Percentiles rank a stretch among this genome's conserved stretches.
These are phyloP conservation scores for Cryphonectria naterciae DNA, from an alignment of 2,329 filamentous ascomycete genomes.

Conservation along the genomic window DNA sequence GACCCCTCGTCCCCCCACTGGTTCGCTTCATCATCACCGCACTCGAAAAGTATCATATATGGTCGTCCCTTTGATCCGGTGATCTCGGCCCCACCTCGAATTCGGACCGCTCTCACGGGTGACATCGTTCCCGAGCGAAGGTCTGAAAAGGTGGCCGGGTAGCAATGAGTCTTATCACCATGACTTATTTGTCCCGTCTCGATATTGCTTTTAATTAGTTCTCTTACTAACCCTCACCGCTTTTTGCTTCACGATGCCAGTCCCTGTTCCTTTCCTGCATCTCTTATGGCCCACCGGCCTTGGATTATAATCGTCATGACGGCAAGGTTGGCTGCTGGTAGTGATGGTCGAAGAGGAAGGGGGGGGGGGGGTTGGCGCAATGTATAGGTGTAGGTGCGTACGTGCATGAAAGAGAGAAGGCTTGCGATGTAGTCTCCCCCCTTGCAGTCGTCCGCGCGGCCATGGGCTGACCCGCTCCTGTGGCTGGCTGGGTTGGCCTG, in stretches of 20 bases:
- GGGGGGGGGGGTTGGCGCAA: no score
- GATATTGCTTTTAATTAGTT: neutral
- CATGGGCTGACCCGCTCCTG: neutral
- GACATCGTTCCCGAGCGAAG: neutral
- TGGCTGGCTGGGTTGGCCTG: neutral
- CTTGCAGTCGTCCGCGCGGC: neutral
- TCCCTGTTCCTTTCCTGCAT: neutral
- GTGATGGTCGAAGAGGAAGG: neutral
- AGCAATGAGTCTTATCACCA: neutral
- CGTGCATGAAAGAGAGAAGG: neutral
- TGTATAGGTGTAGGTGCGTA: no score
- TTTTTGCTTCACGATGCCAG: neutral
- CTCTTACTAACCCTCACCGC: neutral
- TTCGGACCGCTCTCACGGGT: neutral
- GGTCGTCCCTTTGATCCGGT: neutral
- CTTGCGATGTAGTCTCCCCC: neutral
- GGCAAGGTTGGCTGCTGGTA: neutral
- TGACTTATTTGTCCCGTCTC: neutral
- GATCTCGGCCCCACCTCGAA: neutral
- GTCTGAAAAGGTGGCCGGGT: neutral
- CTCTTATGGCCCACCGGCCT: neutral
- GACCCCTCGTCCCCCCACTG: neutral
- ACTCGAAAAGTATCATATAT: neutral
- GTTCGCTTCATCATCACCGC: neutral
- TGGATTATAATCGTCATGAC: neutral